Conservation (phyloP, 345 rosid species). For the Pugionium cornutum region DNA sequence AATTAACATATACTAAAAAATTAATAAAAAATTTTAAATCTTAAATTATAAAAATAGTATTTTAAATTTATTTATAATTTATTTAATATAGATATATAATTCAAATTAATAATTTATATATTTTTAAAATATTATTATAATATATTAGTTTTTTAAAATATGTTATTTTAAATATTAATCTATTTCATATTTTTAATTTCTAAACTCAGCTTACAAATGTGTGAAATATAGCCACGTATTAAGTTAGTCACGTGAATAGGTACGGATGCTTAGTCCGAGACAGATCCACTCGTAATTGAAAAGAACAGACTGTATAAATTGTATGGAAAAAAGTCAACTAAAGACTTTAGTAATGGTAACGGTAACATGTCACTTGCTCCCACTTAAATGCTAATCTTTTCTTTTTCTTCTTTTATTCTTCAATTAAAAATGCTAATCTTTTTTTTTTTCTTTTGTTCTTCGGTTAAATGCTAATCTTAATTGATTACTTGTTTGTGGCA, state of each 20-base stretch:
- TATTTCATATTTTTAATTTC: not conserved
- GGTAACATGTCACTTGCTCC: slow-evolving; percentile 17
- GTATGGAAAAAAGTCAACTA: slow-evolving; percentile 22
- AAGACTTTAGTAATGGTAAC: slow-evolving; percentile 13
- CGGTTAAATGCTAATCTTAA: no score
- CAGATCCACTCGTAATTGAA: slow-evolving; percentile 27
- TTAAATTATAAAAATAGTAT: no score
- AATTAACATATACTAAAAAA: no score
- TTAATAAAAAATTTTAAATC: no score
- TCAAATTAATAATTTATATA: no score
- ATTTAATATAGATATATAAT: no score
- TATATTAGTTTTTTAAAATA: not conserved
- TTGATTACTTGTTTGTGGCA: slow-evolving; percentile 1
- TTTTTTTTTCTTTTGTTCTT: no score
- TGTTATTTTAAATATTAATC: not conserved
- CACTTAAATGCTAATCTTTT: slow-evolving; percentile 16
- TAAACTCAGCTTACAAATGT: not conserved
- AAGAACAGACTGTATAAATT: not conserved
- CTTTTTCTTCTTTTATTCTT: no score
- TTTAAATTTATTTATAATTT: no score
- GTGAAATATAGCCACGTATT: slow-evolving; percentile 22
- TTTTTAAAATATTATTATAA: no score
- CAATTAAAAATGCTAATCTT: no score
- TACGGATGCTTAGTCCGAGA: slow-evolving; percentile 28
- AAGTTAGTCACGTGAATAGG: slow-evolving; percentile 2